Conservation (phyloP, 192 early-diverging fungal species). For the Gryganskiella cystojenkinii region DNA sequence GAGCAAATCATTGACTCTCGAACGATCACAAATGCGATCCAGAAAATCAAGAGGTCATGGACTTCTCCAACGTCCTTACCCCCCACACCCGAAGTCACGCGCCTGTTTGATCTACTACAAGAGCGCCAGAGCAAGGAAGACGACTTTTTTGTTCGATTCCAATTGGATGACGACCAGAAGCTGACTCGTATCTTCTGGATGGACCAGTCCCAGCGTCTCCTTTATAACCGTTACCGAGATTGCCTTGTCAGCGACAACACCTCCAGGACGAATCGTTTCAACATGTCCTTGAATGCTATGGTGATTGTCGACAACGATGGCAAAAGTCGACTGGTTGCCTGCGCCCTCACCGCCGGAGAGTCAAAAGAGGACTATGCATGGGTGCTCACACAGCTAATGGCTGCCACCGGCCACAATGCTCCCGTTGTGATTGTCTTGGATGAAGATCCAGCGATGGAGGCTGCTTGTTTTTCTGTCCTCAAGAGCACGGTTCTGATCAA, state of each 20-base stretch:
- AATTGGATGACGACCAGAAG: not conserved
- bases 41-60: too few relatives aligned
- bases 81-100: too few relatives aligned
- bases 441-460: slow-evolving; percentile 1
- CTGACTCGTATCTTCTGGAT: slow-evolving; percentile 2
- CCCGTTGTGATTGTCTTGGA: not conserved
- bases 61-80: too few relatives aligned
- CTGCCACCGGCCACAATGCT: not conserved
- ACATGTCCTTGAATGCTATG: not conserved
- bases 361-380: not conserved
- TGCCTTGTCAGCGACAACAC: not conserved
- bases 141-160: not conserved
- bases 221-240: not conserved
- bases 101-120: too few relatives aligned
- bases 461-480: not conserved
- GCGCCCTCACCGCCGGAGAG: not conserved
- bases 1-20: too few relatives aligned
- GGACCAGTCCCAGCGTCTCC: not conserved
- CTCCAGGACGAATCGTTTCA: not conserved
- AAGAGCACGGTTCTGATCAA: not conserved
- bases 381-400: not conserved
- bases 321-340: slow-evolving; percentile 1
- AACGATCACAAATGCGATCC: too few relatives aligned
- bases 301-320: slow-evolving; percentile 6
- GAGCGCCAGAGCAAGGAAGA: not conserved